Conservation (phyloP, 495 filamentous ascomycete species). For the Xylaria curta region DNA sequence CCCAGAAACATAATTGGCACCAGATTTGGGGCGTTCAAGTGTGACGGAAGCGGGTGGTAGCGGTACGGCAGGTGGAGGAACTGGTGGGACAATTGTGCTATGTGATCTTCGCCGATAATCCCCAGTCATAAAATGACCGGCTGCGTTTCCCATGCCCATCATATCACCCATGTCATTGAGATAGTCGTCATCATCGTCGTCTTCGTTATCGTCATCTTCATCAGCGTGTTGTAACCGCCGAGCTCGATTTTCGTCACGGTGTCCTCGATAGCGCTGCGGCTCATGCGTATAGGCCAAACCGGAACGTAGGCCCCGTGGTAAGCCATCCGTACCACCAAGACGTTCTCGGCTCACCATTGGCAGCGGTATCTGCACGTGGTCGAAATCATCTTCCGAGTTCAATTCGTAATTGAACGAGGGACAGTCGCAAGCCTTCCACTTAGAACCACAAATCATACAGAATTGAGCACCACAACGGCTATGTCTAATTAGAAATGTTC, state of each 20-base stretch:
- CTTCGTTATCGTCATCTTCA: constrained; percentile 46
- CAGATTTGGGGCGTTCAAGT: constrained; percentile 44
- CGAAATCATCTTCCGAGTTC: constrained; percentile 62
- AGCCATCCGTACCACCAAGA: constrained; percentile 30
- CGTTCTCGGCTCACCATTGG: constrained; percentile 39
- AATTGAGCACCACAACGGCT: constrained; percentile 82
- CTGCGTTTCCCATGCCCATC: constrained; percentile 47
- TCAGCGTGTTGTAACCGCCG: constrained; percentile 58
- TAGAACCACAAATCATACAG: constrained; percentile 78
- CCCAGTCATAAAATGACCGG: constrained; percentile 53
- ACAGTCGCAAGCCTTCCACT: constrained; percentile 85
- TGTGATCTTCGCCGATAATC: constrained; percentile 53
- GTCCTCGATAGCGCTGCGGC: constrained; percentile 58
- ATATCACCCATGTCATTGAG: constrained; percentile 47
- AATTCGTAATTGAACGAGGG: constrained; percentile 76
- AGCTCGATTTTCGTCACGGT: constrained; percentile 62
- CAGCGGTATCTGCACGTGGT: constrained; percentile 62
- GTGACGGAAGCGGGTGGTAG: constrained; percentile 39
- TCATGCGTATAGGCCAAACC: constrained; percentile 55
- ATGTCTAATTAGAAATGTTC: constrained; percentile 27
- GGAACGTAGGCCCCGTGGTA: constrained; percentile 34
- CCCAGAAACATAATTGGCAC: constrained; percentile 45
- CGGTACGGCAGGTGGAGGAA: constrained; percentile 45
- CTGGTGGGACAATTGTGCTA: constrained; percentile 46
- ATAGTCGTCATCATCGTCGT: constrained; percentile 49